These are phyloP conservation scores for Capsella bursapastoris DNA, from an alignment of 345 rosid genomes.

Conservation along the genomic window DNA sequence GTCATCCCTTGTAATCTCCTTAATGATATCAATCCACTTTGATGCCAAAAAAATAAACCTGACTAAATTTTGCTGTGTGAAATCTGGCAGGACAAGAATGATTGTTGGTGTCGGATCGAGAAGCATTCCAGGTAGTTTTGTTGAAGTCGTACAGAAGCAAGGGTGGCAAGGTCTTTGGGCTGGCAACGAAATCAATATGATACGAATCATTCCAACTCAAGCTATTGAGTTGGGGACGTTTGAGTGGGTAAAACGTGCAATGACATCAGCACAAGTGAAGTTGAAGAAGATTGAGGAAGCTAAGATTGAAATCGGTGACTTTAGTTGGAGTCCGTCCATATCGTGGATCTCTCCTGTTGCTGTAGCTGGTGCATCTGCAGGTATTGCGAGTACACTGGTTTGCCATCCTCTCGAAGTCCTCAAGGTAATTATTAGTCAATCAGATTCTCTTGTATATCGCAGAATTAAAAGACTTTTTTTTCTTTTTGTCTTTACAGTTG, in stretches of 20 bases:
- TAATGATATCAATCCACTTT: background rate
- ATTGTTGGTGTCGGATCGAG: slow-evolving; percentile 97
- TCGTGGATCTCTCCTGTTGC: slow-evolving; percentile 94
- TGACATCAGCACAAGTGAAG: slow-evolving; percentile 78
- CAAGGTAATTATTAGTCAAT: slow-evolving; percentile 56
- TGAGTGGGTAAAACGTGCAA: slow-evolving; percentile 84
- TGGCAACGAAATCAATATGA: slow-evolving; percentile 91
- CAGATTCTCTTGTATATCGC: background rate
- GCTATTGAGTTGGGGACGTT: slow-evolving; percentile 96
- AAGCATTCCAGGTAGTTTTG: slow-evolving; percentile 85
- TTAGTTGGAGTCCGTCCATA: slow-evolving; percentile 64
- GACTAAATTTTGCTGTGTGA: slow-evolving; percentile 16
- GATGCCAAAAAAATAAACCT: background rate
- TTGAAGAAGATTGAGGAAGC: slow-evolving; percentile 59
- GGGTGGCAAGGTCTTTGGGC: slow-evolving; percentile 99
- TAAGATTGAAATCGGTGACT: slow-evolving; percentile 63
- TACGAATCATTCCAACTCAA: slow-evolving; percentile 94
- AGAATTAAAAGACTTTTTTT: background rate
- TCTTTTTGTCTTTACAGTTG: background rate
- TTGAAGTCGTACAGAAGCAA: slow-evolving; percentile 84
- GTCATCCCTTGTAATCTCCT: background rate
- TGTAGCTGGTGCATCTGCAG: slow-evolving; percentile 97
- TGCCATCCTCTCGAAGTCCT: slow-evolving; percentile 99
- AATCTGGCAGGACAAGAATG: slow-evolving; percentile 83
- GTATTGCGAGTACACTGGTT: slow-evolving; percentile 82